phyloP scores from a whole-genome alignment of 495 filamentous ascomycete species.

The Podospora pseudocomata region DNA sequence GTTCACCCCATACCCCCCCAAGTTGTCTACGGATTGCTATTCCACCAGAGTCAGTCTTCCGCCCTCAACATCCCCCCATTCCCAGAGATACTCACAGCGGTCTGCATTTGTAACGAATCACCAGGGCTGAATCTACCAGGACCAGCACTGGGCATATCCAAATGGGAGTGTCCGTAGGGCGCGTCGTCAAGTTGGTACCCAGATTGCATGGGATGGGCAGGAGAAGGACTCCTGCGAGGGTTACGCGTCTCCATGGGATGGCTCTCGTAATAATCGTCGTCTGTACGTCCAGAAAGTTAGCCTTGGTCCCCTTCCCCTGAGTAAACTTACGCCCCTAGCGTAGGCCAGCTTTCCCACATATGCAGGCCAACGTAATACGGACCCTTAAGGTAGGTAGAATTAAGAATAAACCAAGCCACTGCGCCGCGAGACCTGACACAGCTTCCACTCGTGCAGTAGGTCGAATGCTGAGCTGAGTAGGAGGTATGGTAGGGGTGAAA shows the following conservation, averaged over 20 bases:
- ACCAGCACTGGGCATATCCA: constrained; percentile 63
- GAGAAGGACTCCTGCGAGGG: constrained; percentile 54
- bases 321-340: not conserved
- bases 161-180: constrained; percentile 53
- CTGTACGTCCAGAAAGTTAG: constrained; percentile 38
- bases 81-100: constrained; percentile 53
- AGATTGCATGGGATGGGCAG: constrained; percentile 52
- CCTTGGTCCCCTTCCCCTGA: not conserved
- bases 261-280: constrained; percentile 60
- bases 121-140: constrained; percentile 45
- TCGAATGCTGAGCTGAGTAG: constrained; percentile 3
- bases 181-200: constrained; percentile 71
- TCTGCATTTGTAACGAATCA: constrained; percentile 67
- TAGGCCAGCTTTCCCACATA: not conserved
- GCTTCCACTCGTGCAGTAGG: not conserved
- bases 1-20: constrained; percentile 69
- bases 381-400: constrained; percentile 19
- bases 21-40: constrained; percentile 76
- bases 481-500: constrained; percentile 1
- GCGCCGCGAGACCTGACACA: constrained; percentile 21
- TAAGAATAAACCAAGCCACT: constrained; percentile 15
- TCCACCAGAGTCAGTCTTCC: not conserved
- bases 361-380: constrained; percentile 18
- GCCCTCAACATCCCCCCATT: not conserved
- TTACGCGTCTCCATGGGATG: constrained; percentile 53